Percentiles rank a stretch among this genome's conserved stretches.
Conservation (phyloP, 345 rosid species). For the Geranium brycei region DNA sequence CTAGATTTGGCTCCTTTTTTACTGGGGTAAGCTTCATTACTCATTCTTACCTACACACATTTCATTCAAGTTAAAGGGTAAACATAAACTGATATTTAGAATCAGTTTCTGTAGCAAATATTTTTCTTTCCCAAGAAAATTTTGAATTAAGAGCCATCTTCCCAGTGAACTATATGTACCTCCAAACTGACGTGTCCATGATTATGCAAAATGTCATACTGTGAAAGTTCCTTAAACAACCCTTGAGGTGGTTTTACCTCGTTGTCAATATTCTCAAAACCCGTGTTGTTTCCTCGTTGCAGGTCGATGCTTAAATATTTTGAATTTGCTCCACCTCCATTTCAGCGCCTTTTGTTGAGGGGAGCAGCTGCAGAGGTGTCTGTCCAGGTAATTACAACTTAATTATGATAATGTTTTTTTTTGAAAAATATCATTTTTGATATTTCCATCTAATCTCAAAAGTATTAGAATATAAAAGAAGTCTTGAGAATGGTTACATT, state of each 20-base stretch:
- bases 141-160: too few relatives aligned
- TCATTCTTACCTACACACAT: background rate
- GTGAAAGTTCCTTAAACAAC: too few relatives aligned
- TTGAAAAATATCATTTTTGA: background rate
- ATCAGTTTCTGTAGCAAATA: too few relatives aligned
- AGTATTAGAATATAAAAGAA: too few relatives aligned
- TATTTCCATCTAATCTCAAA: too few relatives aligned
- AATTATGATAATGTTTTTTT: conserved; percentile 1
- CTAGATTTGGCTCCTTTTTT: conserved; percentile 62
- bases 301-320: conserved; percentile 67
- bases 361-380: conserved; percentile 19
- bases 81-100: background rate
- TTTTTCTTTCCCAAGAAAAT: too few relatives aligned
- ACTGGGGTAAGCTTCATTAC: conserved; percentile 32
- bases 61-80: background rate
- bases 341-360: conserved; percentile 41
- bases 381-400: conserved; percentile 28
- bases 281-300: conserved; percentile 14
- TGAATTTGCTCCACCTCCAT: conserved; percentile 69
- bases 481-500: too few relatives aligned
- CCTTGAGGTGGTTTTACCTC: background rate
- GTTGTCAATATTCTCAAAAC: background rate
- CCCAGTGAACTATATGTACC: background rate
- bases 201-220: too few relatives aligned
- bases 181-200: background rate